Evolutionary conservation across 306 rosid species (phyloP).

Genomic region (Benincasa hispida): DNA sequence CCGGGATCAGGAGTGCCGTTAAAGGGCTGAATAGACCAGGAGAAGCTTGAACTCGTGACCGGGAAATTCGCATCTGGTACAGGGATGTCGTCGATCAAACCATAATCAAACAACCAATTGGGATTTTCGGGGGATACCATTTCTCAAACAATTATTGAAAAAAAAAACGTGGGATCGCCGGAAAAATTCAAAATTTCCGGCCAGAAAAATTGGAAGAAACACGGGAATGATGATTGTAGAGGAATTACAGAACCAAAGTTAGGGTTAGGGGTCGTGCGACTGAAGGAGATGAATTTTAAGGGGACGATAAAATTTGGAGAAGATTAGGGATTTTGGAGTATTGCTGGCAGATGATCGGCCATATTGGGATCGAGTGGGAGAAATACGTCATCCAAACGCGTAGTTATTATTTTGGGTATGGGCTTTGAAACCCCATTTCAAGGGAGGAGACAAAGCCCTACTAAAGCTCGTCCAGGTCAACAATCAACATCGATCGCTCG

Average conservation of each 20-base stretch:
- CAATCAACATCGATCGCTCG: too few species aligned
- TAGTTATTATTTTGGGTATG: not conserved
- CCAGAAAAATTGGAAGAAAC: not conserved
- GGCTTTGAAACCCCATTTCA: not conserved
- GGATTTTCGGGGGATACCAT: conserved; percentile 89
- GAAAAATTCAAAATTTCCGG: not conserved
- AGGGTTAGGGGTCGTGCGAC: not conserved
- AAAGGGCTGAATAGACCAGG: conserved; percentile 52
- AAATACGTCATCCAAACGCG: not conserved
- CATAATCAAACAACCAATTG: conserved; percentile 80
- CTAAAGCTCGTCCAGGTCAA: too few species aligned
- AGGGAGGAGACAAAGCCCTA: too few species aligned
- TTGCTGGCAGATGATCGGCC: not conserved
- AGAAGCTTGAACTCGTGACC: conserved; percentile 39
- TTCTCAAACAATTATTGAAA: not conserved
- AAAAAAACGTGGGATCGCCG: not conserved
- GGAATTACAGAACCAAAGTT: not conserved
- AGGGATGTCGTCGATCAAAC: conserved; percentile 62
- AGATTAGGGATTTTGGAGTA: not conserved
- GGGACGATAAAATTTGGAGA: not conserved
- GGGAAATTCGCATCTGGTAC: conserved; percentile 48
- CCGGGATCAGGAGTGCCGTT: conserved; percentile 34
- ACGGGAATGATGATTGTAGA: not conserved
- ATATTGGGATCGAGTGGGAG: not conserved
- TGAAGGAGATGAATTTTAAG: not conserved